Conservation (phyloP, 2,329 filamentous ascomycete species). For the Epichloe brachyelytri region DNA sequence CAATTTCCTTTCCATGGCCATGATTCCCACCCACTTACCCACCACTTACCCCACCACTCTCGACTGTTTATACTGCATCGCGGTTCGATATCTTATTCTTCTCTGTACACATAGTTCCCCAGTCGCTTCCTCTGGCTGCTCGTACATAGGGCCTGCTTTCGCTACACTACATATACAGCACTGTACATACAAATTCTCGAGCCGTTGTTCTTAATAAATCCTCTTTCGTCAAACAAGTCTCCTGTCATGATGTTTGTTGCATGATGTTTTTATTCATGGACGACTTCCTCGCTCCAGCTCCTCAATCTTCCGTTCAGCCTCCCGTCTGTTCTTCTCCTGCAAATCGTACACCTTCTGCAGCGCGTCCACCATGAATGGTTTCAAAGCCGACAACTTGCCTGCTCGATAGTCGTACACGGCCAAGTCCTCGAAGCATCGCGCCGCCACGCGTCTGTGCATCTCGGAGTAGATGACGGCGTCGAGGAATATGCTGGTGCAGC, state of each 20-base stretch:
- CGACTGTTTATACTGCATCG: conserved; percentile 2
- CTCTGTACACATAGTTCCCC: conserved; percentile 8
- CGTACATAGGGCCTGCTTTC: conserved; percentile 4
- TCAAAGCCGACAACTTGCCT: conserved; percentile 25
- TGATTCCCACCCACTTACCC: neutral
- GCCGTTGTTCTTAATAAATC: too few species aligned
- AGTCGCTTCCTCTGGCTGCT: conserved; percentile 1
- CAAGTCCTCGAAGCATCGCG: conserved; percentile 51
- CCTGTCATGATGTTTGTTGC: too few species aligned
- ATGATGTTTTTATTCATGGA: too few species aligned
- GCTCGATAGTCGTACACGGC: conserved; percentile 19
- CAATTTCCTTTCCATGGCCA: neutral
- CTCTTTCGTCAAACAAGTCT: too few species aligned
- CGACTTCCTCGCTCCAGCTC: conserved; percentile 1
- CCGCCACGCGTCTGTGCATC: conserved; percentile 56
- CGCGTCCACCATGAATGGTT: conserved; percentile 26
- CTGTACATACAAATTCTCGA: neutral
- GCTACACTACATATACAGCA: neutral
- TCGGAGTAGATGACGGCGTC: conserved; percentile 63
- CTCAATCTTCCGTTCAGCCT: conserved; percentile 10
- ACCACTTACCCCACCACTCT: neutral
- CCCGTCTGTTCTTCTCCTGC: conserved; percentile 16
- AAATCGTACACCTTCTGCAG: conserved; percentile 22
- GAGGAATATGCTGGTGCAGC: conserved; percentile 38
- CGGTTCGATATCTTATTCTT: neutral